Evolutionary conservation across 257 asterid species (phyloP), one percentile per base, ranked within the genome.

Genomic region (Fraxinus americana): DNA sequence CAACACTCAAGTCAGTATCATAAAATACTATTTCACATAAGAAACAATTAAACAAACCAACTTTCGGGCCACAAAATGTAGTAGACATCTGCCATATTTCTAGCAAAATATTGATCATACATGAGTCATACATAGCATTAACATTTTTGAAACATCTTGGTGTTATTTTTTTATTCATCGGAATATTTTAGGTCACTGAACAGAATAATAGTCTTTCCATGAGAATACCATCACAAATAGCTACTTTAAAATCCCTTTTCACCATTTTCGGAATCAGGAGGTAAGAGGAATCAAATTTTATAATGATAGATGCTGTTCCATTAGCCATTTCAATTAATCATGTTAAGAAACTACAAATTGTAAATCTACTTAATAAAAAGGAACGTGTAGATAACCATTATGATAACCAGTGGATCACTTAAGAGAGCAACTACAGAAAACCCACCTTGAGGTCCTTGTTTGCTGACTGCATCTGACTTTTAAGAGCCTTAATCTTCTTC

Each of bases 391-490:
- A n/a, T n/a, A 21, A 59, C 10, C 27, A 59, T 8, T 59, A 2
- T n/a, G 23, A 54, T 59, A 79, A 61, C 36, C 11, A 48, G 63
- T 48, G 71, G 63, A 80, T 45, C 79, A 35, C 52, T 61, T 29
- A 76, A 66, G 76, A 59, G 45, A 67, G 41, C 43, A 66, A 70
- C 41, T 45, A 48, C 52, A 25, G 69, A 50, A 76, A 78, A 76
- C 74, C 68, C 83, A 93, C 99, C 97, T 87, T 96, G 80, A 93
- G 92, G 72, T 91, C 89, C 82, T 91, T 87, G 35, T 92, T 89
- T 70, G 92, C 91, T 78, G 92, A 89, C 76, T 93, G 97, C 90
- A 91, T 90, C 86, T 88, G 88, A 81, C 87, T 81, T 83, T 87
- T 93, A 32, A 88, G 71, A 69, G 85, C 85, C 90, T 92, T 96